Evolutionary conservation across 192 early-diverging fungal genomes (phyloP), one percentile per base, ranked within the genome.

Genomic region (Podila horticola): DNA sequence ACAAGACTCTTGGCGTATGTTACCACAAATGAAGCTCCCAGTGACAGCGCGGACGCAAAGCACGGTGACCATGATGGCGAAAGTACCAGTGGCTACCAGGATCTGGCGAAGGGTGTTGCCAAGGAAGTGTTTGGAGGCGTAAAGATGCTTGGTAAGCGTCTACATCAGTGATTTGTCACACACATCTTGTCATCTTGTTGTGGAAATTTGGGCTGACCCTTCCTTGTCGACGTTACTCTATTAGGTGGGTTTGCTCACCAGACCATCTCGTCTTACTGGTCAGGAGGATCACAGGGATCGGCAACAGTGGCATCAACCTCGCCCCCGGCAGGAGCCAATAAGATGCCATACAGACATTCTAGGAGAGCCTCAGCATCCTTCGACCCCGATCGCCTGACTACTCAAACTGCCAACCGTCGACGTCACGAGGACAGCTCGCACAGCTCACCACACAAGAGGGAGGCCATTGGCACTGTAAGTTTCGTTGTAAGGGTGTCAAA

Each of bases 71-170:
- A 69, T 61, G 85, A 84, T 12, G 51, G 74, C 49, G 81, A 72
- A 20, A 51, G 59, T 49, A 33, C 62, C 28, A 60, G 52, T 17
- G 81, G 73, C n/a, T 83, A 83, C 52, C 71, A 87, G 73, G 87
- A 86, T 41, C 75, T 89, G 26, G 93, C 93, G 2, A 88, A 88
- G 45, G 93, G 92, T 34, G 91, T 95, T 22, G 93, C 92, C 26
- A 94, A 95, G 62, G 94, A 96, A 68, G 87, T 95, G 13, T 86
- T 93, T 36, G 87, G 86, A 50, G 93, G 94, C 13, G 91, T 94
- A n/a, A 94, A 90, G 55, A 86, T 89, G 34, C 74, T 96, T 19
- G 89, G 93, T 84, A 84, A 77, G 29, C 71, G 31, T n/a, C 9
- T 8, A 20, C 19, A 4, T 2, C 29, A 9, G 19, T 8, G 8